These are phyloP conservation scores for Enterocytospora artemiae DNA, from an alignment of 371 early-diverging fungal genomes.

Conservation along the genomic window DNA sequence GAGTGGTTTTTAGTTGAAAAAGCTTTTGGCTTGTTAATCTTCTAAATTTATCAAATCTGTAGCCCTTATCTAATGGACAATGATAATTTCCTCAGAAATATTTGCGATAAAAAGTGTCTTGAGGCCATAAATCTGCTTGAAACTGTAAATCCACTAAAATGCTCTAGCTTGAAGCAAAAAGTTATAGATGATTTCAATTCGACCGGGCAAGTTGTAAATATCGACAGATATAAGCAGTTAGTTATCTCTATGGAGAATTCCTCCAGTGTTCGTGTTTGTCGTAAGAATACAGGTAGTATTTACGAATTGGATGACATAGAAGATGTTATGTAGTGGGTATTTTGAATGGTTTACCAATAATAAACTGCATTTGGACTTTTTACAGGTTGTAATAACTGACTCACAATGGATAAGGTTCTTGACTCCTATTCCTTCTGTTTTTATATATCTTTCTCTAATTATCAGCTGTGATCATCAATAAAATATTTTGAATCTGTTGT, in stretches of 20 bases:
- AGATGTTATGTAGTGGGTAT: background rate
- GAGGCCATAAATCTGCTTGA: conserved; percentile 17
- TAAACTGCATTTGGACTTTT: background rate
- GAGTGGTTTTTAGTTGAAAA: background rate
- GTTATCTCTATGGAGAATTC: background rate
- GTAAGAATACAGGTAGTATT: conserved; percentile 6
- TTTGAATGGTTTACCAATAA: background rate
- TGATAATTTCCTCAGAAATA: conserved; percentile 5
- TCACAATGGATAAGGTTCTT: background rate
- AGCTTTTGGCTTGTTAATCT: background rate
- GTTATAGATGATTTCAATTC: conserved; percentile 13
- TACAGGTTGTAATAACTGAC: background rate
- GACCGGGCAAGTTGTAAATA: background rate
- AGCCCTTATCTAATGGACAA: conserved; percentile 5
- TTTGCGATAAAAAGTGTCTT: conserved; percentile 19
- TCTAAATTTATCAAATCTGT: too few relatives aligned
- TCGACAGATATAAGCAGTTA: background rate
- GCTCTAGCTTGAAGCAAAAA: background rate
- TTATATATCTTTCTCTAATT: background rate
- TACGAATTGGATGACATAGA: conserved; percentile 22
- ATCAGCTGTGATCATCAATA: background rate
- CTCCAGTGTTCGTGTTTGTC: background rate
- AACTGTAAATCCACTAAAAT: conserved; percentile 6
- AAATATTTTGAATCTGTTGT: too few relatives aligned
- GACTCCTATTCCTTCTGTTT: background rate